These are phyloP conservation scores for Lactarius hatsudake DNA, from an alignment of 768 basidiomycete species.

Conservation along the genomic window DNA sequence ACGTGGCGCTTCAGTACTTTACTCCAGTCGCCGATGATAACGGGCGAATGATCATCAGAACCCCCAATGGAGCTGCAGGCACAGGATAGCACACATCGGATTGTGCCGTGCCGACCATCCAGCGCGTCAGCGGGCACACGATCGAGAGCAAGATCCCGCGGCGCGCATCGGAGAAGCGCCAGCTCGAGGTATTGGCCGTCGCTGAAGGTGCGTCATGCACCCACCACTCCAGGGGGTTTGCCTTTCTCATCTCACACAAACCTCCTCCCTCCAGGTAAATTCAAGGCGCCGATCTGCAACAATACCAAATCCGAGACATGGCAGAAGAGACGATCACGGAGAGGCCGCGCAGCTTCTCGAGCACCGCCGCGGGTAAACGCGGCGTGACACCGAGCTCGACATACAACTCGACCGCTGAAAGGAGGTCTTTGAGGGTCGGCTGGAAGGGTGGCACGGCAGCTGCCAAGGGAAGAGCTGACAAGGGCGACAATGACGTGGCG, in stretches of 20 bases:
- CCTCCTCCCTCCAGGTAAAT: too few relatives aligned
- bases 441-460: constrained; percentile 35
- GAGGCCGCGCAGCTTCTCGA: constrained; percentile 69
- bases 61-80: constrained; percentile 96
- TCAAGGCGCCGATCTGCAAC: constrained; percentile 61
- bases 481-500: background rate
- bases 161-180: constrained; percentile 79
- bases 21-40: too few relatives aligned
- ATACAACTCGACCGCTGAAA: constrained; percentile 76
- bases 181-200: constrained; percentile 82
- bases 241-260: background rate
- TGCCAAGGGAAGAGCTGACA: constrained; percentile 41
- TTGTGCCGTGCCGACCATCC: constrained; percentile 89
- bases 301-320: constrained; percentile 40
- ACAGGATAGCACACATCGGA: constrained; percentile 92
- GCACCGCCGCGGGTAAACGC: constrained; percentile 74
- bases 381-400: constrained; percentile 78
- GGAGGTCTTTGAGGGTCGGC: constrained; percentile 55
- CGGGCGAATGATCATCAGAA: constrained; percentile 46
- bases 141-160: constrained; percentile 92
- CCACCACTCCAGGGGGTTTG: too few relatives aligned
- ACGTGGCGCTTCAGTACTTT: background rate
- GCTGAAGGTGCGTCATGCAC: constrained; percentile 61
- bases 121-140: constrained; percentile 82
- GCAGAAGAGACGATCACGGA: constrained; percentile 74